Percentiles rank a stretch among this genome's conserved stretches.
phyloP scores from a whole-genome alignment of 2,329 filamentous ascomycete genomes.

The Hypoxylon sp. region DNA sequence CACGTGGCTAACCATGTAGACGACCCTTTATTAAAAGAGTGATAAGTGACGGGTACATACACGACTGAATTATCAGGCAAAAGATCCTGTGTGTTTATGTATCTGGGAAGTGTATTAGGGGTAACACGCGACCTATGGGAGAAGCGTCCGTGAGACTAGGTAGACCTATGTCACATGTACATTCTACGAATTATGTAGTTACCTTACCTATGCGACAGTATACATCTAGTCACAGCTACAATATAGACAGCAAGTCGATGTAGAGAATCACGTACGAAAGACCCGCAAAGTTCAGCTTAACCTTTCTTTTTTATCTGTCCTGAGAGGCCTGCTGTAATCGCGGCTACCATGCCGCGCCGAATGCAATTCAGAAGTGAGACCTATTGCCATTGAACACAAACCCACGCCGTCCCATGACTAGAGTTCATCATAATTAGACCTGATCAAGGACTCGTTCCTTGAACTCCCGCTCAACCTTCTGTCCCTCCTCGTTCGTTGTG shows the following conservation, averaged over 20 bases:
- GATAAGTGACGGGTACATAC: neutral
- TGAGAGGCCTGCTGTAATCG: conserved; percentile 55
- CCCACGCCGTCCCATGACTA: conserved; percentile 62
- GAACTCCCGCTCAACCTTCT: conserved; percentile 99
- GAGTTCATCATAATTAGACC: conserved; percentile 77
- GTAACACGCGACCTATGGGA: neutral
- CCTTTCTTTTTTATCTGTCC: conserved; percentile 56
- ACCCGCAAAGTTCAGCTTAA: conserved; percentile 57
- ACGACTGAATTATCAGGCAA: neutral
- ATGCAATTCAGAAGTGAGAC: conserved; percentile 65
- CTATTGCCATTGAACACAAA: conserved; percentile 63
- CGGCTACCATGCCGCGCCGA: conserved; percentile 62
- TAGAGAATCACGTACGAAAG: conserved; percentile 28
- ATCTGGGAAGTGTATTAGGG: no score
- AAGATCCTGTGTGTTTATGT: no score
- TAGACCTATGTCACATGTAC: neutral
- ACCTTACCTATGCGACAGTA: neutral
- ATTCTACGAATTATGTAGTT: neutral
- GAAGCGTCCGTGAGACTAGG: neutral
- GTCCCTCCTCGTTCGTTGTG: conserved; percentile 92
- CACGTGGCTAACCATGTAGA: neutral
- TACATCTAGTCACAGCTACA: neutral
- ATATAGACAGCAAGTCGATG: neutral
- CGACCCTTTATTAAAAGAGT: neutral
- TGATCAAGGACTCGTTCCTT: conserved; percentile 96